These are phyloP conservation scores for Calocera cornea DNA, from an alignment of 768 basidiomycete genomes.

Conservation along the genomic window DNA sequence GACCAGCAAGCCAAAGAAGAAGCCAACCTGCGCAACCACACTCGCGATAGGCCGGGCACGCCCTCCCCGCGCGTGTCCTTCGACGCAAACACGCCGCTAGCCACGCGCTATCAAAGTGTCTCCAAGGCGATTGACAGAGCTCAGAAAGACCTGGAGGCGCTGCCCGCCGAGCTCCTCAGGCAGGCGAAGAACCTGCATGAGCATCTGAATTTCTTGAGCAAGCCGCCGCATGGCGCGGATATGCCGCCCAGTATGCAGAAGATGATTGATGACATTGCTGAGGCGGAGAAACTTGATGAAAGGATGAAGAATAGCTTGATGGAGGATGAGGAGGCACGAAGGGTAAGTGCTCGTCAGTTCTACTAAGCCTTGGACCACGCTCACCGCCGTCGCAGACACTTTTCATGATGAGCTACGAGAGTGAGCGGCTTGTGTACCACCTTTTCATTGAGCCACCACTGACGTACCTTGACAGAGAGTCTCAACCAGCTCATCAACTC, in stretches of 20 bases:
- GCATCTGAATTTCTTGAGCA: slow-evolving; percentile 3
- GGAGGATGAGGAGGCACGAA: not conserved
- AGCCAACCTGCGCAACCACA: not conserved
- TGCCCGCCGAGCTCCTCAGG: not conserved
- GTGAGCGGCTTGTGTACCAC: not conserved
- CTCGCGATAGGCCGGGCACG: not conserved
- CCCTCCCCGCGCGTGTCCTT: not conserved
- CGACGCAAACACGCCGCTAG: not conserved
- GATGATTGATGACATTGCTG: not conserved
- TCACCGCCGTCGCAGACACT: not conserved
- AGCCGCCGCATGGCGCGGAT: not conserved
- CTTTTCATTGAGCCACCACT: not conserved
- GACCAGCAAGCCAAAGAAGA: not conserved
- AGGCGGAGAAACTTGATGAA: not conserved
- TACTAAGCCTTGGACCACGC: not conserved
- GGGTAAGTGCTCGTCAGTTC: not conserved
- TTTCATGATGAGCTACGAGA: slow-evolving; percentile 3
- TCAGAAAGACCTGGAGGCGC: not conserved
- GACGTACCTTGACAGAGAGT: not conserved
- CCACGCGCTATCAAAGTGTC: not conserved
- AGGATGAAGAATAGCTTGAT: not conserved
- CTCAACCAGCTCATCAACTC: not conserved
- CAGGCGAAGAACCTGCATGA: not conserved
- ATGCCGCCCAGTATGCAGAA: not conserved
- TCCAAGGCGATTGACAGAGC: not conserved